Conservation (phyloP, 768 basidiomycete species). For the Tylopilus plumbeoviolaceoides region DNA sequence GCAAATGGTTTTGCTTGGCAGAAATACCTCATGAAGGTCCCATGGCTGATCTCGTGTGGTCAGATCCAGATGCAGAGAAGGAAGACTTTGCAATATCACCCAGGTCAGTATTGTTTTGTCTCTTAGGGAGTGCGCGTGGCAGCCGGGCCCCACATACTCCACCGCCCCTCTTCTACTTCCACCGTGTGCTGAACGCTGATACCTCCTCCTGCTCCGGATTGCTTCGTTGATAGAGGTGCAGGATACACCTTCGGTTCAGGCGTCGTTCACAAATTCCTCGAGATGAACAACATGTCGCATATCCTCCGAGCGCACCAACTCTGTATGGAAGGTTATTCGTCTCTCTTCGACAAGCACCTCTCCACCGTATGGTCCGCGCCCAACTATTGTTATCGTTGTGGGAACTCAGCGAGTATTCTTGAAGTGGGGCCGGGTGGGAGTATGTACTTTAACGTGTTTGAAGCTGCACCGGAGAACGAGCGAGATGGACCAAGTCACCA, state of each 20-base stretch:
- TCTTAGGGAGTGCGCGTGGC: background rate
- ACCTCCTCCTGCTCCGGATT: background rate
- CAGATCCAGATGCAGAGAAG: constrained; percentile 98
- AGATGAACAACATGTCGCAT: constrained; percentile 94
- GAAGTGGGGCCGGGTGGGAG: constrained; percentile 88
- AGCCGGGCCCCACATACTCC: constrained; percentile 8
- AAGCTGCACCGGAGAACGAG: constrained; percentile 98
- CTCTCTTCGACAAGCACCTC: constrained; percentile 92
- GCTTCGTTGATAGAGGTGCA: constrained; percentile 65
- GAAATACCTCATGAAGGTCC: constrained; percentile 99
- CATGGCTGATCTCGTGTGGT: constrained; percentile 99
- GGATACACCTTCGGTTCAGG: constrained; percentile 99
- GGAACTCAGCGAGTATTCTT: constrained; percentile 93
- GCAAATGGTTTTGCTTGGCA: constrained; percentile 28
- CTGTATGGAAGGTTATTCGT: constrained; percentile 99
- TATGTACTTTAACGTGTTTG: constrained; percentile 97
- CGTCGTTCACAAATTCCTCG: constrained; percentile 95
- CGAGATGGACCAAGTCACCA: constrained; percentile 84
- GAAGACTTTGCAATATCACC: constrained; percentile 99
- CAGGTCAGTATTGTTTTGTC: constrained; percentile 50
- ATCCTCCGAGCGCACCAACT: constrained; percentile 98
- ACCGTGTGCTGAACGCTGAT: constrained; percentile 10
- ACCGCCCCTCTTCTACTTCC: constrained; percentile 9
- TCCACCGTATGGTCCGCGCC: constrained; percentile 99
- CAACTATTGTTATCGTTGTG: constrained; percentile 98